These are phyloP conservation scores for Globisporangium yorkense DNA, from an alignment of 352 stramenopile species.

Conservation along the genomic window DNA sequence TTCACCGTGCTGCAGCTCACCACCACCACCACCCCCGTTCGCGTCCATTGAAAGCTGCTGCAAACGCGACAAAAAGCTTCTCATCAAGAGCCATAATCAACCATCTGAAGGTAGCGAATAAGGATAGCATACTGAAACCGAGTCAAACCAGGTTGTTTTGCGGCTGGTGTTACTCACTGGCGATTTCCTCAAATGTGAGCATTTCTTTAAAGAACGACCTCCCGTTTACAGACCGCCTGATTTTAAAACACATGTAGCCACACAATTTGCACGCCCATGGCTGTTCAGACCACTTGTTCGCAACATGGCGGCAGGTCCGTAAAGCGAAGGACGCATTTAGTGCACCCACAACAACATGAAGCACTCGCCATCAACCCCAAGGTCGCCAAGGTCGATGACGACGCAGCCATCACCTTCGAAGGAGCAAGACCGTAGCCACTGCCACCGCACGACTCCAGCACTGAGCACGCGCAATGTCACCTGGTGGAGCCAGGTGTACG, in stretches of 20 bases:
- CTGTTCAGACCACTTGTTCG: neutral
- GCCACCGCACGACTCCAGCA: neutral
- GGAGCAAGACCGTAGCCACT: neutral
- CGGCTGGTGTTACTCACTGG: neutral
- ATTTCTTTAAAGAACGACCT: neutral
- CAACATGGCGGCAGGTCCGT: neutral
- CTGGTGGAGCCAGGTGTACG: conserved; percentile 25
- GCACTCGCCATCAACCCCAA: too few species aligned
- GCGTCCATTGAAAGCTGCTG: too few species aligned
- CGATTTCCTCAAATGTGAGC: neutral
- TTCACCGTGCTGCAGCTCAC: too few species aligned
- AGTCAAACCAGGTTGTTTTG: neutral
- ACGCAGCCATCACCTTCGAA: neutral
- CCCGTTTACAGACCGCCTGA: neutral
- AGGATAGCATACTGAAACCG: neutral
- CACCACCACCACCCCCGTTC: too few species aligned
- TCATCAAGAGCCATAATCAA: neutral
- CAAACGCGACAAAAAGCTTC: too few species aligned
- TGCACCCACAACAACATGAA: too few species aligned
- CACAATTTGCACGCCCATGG: neutral
- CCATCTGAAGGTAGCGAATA: too few species aligned
- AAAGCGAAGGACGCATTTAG: neutral
- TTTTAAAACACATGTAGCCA: neutral
- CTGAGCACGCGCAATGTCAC: conserved; percentile 9
- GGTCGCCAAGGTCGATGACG: neutral